These are phyloP conservation scores for Melastoma candidum DNA, from an alignment of 441 rosid species.

Conservation along the genomic window DNA sequence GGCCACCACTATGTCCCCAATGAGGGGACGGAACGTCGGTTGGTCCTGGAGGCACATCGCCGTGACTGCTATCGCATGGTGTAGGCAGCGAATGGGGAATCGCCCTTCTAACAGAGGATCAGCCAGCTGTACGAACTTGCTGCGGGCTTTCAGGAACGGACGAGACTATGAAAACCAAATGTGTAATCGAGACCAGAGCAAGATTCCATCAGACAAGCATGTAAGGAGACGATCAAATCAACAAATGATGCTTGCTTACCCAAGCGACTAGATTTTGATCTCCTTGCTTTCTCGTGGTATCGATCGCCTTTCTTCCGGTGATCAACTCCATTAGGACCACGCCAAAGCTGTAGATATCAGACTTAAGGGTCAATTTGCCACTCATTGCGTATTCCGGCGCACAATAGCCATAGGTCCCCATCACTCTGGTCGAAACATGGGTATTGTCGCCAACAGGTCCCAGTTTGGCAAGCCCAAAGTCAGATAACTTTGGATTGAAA, in stretches of 20 bases:
- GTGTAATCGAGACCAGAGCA: background rate
- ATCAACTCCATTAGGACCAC: conserved; percentile 61
- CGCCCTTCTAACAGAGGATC: conserved; percentile 68
- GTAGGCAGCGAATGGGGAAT: conserved; percentile 73
- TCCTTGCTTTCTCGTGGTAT: conserved; percentile 27
- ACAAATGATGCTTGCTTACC: conserved; percentile 30
- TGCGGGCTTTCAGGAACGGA: conserved; percentile 61
- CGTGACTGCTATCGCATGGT: conserved; percentile 80
- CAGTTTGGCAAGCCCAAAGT: conserved; percentile 60
- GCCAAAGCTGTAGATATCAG: conserved; percentile 64
- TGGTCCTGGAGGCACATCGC: conserved; percentile 94
- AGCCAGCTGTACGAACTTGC: conserved; percentile 50
- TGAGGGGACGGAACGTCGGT: conserved; percentile 90
- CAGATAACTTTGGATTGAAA: conserved; percentile 56
- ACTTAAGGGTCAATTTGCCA: conserved; percentile 55
- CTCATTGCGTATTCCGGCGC: conserved; percentile 77
- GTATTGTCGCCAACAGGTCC: conserved; percentile 72
- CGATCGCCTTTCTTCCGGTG: conserved; percentile 57
- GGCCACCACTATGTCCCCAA: conserved; percentile 79
- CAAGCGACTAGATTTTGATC: conserved; percentile 55
- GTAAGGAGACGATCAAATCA: background rate
- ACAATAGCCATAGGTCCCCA: conserved; percentile 73
- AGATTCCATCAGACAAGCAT: background rate
- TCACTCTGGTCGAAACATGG: conserved; percentile 68
- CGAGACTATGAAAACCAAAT: conserved; percentile 36